Evolutionary conservation across 345 rosid species (phyloP).

Genomic region (Linum usitatissimum): DNA sequence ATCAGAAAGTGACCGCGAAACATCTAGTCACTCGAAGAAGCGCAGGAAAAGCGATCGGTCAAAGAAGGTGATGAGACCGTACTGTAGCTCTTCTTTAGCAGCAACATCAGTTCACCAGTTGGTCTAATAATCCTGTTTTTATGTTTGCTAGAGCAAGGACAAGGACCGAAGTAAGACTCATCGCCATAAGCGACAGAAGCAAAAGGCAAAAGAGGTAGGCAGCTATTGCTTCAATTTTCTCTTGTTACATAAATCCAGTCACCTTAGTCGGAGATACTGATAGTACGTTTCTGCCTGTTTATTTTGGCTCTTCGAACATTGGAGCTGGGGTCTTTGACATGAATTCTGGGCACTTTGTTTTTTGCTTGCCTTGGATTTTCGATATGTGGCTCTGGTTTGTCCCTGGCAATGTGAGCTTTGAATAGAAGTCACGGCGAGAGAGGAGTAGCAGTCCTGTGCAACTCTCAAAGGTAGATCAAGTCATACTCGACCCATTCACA

Average conservation of each 20-base stretch:
- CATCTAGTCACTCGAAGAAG: conserved; percentile 43
- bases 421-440: conserved; percentile 68
- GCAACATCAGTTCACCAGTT: no score
- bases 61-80: conserved; percentile 53
- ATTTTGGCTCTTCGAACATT: conserved; percentile 77
- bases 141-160: conserved; percentile 43
- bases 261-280: conserved; percentile 39
- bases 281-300: conserved; percentile 53
- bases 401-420: conserved; percentile 67
- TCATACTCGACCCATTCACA: not conserved
- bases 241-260: not conserved
- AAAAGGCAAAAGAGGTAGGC: conserved; percentile 68
- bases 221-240: conserved; percentile 1
- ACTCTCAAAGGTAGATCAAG: conserved; percentile 66
- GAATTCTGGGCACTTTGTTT: conserved; percentile 34
- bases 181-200: conserved; percentile 62
- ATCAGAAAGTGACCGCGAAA: conserved; percentile 56
- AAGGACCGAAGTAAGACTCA: conserved; percentile 63
- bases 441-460: conserved; percentile 75
- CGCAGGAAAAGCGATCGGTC: conserved; percentile 58
- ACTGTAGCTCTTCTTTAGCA: not conserved
- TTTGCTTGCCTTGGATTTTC: conserved; percentile 45
- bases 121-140: conserved; percentile 7
- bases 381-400: conserved; percentile 38
- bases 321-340: conserved; percentile 95